Base-by-base conservation (phyloP, 2,329 filamentous ascomycete genomes). In the Fusarium sp. region DNA sequence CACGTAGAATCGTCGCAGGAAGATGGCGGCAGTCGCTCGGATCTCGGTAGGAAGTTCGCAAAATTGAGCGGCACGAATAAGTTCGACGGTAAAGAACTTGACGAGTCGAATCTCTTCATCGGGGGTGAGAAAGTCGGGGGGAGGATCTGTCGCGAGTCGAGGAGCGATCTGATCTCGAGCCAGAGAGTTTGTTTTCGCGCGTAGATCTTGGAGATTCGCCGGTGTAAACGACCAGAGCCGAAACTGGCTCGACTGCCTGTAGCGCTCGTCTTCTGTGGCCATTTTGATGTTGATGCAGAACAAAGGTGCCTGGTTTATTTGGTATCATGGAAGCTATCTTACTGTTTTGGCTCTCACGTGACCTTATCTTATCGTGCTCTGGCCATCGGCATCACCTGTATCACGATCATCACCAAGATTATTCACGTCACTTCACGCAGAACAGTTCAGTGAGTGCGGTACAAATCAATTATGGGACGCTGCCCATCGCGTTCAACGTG, bases 1-100 rank as follows among this genome's bases (percentile, higher is more conserved):
- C 38, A 97, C 87, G 83, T 98, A 99, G 85, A 99, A 98, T 60
- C 96, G 92, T 57, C 93, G 92, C 63, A 99, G 87, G 78, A 97
- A 98, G 76, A 97, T 90, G 65, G 95, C 92, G 5, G 94, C 93
- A 8, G 94, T 97, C 6, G 80, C 75, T 71, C 85, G 83, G 61
- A 85, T 85, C 58, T 85, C 83, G 68, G 84, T 84, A 7, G 83
- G 82, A 42, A 85, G 76, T 34, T 85, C 81, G 72, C 83, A 85
- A 71, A 87, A 87, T 53, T 84, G 81, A 21, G 85, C 86, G 4
- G 87, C 87, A 36, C 86, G 84, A 43, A 89, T 81, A 4, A 88
- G 83, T 74, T 89, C 86, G 51, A 85, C 81, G 6, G 85, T 87
- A 72, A 94, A 97, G 80, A 93, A 94, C 58, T 91, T 89, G 49